A percentile compares a stretch with the other conserved stretches of the same genome.
These are phyloP conservation scores for Ophiocytium majus DNA, from an alignment of 352 stramenopile species.

Conservation along the genomic window DNA sequence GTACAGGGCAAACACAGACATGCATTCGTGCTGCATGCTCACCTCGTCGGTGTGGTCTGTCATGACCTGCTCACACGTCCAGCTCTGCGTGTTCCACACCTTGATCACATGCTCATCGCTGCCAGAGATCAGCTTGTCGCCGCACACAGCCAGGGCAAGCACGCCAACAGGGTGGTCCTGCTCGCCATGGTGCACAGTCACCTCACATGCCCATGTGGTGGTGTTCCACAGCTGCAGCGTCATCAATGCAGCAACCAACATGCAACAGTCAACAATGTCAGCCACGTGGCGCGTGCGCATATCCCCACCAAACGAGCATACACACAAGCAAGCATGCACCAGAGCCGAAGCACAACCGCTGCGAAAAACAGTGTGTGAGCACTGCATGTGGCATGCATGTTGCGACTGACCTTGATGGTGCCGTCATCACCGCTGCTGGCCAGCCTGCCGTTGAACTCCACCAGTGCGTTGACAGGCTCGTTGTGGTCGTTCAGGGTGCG, in stretches of 20 bases:
- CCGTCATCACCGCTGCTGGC: conserved; percentile 44
- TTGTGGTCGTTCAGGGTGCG: conserved; percentile 52
- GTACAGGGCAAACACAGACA: no score
- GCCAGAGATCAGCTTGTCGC: conserved; percentile 50
- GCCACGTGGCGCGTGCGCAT: no score
- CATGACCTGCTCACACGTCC: conserved; percentile 50
- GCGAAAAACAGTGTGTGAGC: no score
- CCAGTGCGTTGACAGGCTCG: conserved; percentile 39
- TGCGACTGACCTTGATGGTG: conserved; percentile 34
- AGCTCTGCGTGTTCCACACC: conserved; percentile 56
- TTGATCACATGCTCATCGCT: conserved; percentile 48
- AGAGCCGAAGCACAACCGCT: no score
- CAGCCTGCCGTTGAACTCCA: conserved; percentile 37
- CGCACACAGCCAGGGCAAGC: conserved; percentile 48
- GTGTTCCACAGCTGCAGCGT: conserved; percentile 50
- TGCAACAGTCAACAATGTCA: no score
- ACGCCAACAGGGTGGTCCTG: conserved; percentile 35
- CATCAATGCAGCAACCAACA: no score
- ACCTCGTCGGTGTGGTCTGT: conserved; percentile 41
- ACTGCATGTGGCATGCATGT: no score
- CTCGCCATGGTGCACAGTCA: conserved; percentile 30
- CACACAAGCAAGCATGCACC: no score
- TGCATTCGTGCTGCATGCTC: no score
- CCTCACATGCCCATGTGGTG: conserved; percentile 46
- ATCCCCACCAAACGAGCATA: no score